Evolutionary conservation across 1,139 yeast species (phyloP).

Genomic region (Kluyveromyces sp.): DNA sequence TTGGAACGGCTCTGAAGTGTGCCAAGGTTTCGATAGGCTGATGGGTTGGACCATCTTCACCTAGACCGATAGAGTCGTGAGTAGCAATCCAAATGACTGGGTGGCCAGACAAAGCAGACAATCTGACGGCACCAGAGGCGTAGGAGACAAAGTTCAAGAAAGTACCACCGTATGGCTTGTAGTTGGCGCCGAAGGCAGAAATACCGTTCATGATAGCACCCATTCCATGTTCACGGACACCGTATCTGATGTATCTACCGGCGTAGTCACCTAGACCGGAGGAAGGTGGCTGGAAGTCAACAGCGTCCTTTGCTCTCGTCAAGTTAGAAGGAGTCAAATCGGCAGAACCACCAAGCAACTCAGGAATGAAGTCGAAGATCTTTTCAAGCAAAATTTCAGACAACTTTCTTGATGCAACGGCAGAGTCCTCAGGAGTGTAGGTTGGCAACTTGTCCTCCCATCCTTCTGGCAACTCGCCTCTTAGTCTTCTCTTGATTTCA

Average conservation of each 20-base stretch:
- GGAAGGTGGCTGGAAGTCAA: conserved; percentile 89
- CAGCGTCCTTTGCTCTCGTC: conserved; percentile 80
- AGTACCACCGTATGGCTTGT: conserved; percentile 94
- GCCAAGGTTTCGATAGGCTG: conserved; percentile 99
- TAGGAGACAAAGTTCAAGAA: conserved; percentile 97
- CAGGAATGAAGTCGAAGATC: conserved; percentile 67
- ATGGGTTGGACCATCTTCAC: conserved; percentile 99
- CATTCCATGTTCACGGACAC: conserved; percentile 99
- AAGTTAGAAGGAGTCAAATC: conserved; percentile 97
- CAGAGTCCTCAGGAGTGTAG: conserved; percentile 70
- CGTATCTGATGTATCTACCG: conserved; percentile 96
- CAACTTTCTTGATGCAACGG: conserved; percentile 92
- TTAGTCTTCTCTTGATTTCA: conserved; percentile 76
- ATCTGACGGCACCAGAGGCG: conserved; percentile 96
- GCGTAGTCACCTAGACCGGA: conserved; percentile 77
- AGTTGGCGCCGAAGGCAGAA: conserved; percentile 89
- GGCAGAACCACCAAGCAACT: conserved; percentile 96
- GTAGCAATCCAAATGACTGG: conserved; percentile 98
- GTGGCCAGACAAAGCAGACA: conserved; percentile 88
- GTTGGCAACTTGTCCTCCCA: conserved; percentile 79
- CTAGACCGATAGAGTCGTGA: conserved; percentile 97
- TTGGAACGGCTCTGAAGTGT: conserved; percentile 96
- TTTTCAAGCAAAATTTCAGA: conserved; percentile 74
- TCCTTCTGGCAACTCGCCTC: conserved; percentile 71
- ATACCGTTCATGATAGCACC: conserved; percentile 99